Conservation (phyloP, 164 flowering plant species). For the Magnolia sinica region DNA sequence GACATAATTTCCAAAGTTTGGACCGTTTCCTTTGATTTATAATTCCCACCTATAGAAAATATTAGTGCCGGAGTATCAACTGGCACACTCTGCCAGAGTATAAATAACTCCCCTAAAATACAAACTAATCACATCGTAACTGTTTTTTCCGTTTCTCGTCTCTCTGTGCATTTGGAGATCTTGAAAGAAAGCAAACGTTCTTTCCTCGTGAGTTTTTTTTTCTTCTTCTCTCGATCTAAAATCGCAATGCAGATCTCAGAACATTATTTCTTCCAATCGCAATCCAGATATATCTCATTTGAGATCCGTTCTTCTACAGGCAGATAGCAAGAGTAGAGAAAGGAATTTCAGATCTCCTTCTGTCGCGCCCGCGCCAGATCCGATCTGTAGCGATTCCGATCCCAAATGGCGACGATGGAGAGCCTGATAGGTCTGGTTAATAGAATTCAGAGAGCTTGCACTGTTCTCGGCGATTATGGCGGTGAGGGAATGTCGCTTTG, state of each 20-base stretch:
- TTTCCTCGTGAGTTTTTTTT: not conserved
- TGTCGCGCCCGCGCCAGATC: not conserved
- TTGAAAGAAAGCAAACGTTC: not conserved
- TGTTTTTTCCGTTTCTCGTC: constrained; percentile 1
- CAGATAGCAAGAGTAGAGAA: not conserved
- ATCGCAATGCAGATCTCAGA: not conserved
- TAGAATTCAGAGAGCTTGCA: constrained; percentile 90
- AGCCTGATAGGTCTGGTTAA: constrained; percentile 95
- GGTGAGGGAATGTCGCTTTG: constrained; percentile 97
- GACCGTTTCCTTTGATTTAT: no score
- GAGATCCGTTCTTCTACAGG: not conserved
- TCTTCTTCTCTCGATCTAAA: not conserved
- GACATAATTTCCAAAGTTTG: no score
- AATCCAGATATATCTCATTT: not conserved
- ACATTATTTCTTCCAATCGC: not conserved
- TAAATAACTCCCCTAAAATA: not conserved
- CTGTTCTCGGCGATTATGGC: constrained; percentile 93
- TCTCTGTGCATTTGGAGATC: not conserved
- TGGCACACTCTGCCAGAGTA: not conserved
- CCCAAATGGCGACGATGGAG: constrained; percentile 82
- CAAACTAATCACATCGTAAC: constrained; percentile 2
- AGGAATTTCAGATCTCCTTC: not conserved
- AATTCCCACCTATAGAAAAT: not conserved
- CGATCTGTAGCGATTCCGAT: constrained; percentile 5
- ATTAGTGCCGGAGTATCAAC: not conserved